phyloP scores from a whole-genome alignment of 352 stramenopile species.

The Globisporangium paddicum region DNA sequence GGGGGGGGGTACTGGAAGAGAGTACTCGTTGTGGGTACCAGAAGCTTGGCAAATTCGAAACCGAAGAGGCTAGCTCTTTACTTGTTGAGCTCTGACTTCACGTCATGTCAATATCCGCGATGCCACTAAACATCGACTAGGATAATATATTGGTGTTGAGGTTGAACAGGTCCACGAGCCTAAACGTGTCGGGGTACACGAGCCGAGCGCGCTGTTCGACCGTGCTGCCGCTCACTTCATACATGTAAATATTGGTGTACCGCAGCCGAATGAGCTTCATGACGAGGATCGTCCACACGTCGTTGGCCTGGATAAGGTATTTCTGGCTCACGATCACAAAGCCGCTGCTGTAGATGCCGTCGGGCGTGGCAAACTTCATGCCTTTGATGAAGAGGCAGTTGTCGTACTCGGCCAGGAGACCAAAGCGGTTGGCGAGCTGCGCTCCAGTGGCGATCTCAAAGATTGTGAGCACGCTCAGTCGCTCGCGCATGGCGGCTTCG shows the following conservation, averaged over 20 bases:
- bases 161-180: neutral
- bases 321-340: constrained; percentile 26
- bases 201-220: neutral
- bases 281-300: constrained; percentile 18
- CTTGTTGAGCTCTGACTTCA: no score
- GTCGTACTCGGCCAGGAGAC: constrained; percentile 22
- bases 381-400: constrained; percentile 21
- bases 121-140: no score
- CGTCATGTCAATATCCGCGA: no score
- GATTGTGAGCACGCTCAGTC: constrained; percentile 13
- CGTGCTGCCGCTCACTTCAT: constrained; percentile 7
- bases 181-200: constrained; percentile 3
- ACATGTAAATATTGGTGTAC: constrained; percentile 19
- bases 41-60: no score
- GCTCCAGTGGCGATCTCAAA: constrained; percentile 6
- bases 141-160: constrained; percentile 2
- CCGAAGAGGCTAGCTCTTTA: no score
- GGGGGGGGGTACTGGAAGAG: no score
- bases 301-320: constrained; percentile 16
- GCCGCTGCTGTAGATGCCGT: constrained; percentile 25
- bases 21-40: no score
- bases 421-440: constrained; percentile 16
- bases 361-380: constrained; percentile 21
- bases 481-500: neutral
- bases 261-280: constrained; percentile 16